phyloP scores from a whole-genome alignment of 202 grass and related monocot species.

The Panicum virgatum region DNA sequence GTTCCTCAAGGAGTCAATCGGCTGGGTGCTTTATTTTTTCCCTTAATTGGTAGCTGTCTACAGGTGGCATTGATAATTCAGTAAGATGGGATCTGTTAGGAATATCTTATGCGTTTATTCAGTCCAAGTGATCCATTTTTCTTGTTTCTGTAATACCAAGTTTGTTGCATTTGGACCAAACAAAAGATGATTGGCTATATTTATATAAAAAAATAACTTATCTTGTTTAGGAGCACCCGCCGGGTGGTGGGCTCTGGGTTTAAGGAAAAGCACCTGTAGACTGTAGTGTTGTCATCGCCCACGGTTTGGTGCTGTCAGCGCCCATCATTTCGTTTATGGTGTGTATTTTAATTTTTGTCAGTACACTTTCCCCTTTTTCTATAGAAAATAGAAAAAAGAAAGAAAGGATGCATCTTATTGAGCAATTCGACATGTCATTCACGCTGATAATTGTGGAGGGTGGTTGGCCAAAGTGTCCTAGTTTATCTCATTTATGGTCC shows the following conservation, averaged over 20 bases:
- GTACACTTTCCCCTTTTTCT: neutral
- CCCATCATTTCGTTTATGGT: neutral
- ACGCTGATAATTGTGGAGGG: conserved; percentile 22
- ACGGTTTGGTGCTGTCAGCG: conserved; percentile 3
- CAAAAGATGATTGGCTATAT: neutral
- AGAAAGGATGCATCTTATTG: neutral
- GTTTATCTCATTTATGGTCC: conserved; percentile 17
- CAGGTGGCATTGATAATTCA: neutral
- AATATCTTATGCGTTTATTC: neutral
- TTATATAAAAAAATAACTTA: conserved; percentile 8
- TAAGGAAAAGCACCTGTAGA: neutral
- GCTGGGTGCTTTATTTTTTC: neutral
- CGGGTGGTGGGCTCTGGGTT: conserved; percentile 6
- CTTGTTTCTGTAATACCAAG: conserved; percentile 10
- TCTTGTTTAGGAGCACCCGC: neutral
- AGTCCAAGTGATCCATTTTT: conserved; percentile 8
- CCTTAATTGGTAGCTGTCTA: neutral
- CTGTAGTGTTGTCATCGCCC: neutral
- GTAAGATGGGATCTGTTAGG: neutral
- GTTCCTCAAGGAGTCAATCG: neutral
- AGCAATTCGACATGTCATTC: conserved; percentile 3
- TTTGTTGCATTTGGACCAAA: conserved; percentile 6
- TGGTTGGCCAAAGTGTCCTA: conserved; percentile 25
- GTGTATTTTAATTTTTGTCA: conserved; percentile 13
- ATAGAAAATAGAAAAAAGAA: no score